phyloP scores from a whole-genome alignment of 2,329 filamentous ascomycete genomes.

The Thielaviopsis ethacetica region DNA sequence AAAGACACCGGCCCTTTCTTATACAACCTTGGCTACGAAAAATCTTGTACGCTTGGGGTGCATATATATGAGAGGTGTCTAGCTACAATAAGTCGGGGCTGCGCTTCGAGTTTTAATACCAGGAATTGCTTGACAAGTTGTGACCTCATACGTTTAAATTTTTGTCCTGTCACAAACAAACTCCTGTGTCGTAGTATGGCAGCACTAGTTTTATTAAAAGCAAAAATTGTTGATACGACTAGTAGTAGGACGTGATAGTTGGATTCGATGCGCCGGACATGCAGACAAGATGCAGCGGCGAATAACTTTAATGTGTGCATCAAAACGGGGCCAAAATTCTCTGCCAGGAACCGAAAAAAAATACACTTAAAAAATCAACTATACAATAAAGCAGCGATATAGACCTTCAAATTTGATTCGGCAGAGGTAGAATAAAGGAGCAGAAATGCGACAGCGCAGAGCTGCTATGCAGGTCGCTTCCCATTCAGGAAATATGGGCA shows the following conservation, averaged over 20 bases:
- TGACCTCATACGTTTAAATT: no score
- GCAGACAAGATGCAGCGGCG: not conserved
- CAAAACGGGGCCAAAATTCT: not conserved
- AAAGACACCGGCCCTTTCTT: no score
- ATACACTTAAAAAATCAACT: not conserved
- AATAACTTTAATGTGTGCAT: not conserved
- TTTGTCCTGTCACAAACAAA: no score
- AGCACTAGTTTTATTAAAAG: no score
- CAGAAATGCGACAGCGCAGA: constrained; percentile 2
- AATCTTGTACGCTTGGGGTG: no score
- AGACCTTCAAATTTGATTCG: not conserved
- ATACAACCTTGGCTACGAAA: no score
- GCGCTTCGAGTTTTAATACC: no score
- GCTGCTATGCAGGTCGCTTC: not conserved
- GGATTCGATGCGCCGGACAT: not conserved
- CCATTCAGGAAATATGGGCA: constrained; percentile 8
- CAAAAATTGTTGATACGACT: no score
- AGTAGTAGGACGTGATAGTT: not conserved
- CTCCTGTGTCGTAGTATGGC: no score
- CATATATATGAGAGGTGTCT: no score
- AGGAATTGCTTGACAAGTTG: no score
- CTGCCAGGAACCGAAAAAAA: not conserved
- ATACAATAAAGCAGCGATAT: not conserved
- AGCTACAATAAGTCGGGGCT: no score
- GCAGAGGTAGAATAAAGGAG: constrained; percentile 7